Percentiles rank a stretch among this genome's conserved stretches.
phyloP scores from a whole-genome alignment of 306 rosid genomes.

The Dicorynia guianensis region DNA sequence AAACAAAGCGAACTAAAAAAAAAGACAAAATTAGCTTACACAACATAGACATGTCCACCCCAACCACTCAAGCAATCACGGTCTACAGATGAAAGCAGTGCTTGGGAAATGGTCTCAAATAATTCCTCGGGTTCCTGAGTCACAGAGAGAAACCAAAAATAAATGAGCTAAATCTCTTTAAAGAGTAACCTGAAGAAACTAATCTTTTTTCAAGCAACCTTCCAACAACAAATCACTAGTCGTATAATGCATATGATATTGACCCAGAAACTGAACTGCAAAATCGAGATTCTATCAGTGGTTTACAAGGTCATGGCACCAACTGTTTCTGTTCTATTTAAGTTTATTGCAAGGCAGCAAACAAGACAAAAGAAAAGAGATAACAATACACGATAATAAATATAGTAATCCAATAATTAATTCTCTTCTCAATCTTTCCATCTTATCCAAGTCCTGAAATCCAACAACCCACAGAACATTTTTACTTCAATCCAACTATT shows the following conservation, averaged over 20 bases:
- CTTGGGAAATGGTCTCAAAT: slow-evolving; percentile 95
- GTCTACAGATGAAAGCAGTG: slow-evolving; percentile 91
- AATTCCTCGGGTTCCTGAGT: slow-evolving; percentile 92
- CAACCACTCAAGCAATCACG: slow-evolving; percentile 99
- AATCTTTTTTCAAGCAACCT: background rate
- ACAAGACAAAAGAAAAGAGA: background rate
- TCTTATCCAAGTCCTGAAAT: background rate
- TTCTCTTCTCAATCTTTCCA: background rate
- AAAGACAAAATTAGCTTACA: slow-evolving; percentile 65
- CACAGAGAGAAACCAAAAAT: slow-evolving; percentile 40
- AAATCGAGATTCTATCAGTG: background rate
- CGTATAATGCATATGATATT: slow-evolving; percentile 12
- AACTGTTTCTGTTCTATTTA: background rate
- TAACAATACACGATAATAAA: no score
- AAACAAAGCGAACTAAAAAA: background rate
- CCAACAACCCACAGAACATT: background rate
- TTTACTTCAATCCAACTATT: background rate
- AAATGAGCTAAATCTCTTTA: slow-evolving; percentile 9
- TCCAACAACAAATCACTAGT: background rate
- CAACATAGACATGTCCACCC: slow-evolving; percentile 97
- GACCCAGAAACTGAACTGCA: slow-evolving; percentile 14
- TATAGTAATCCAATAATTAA: no score
- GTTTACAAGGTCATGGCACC: background rate
- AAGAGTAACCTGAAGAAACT: background rate
- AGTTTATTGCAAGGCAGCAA: background rate